Evolutionary conservation across 208 protist species (phyloP), one percentile per base, ranked within the genome.

Genomic region (Wallacemonas collosoma): DNA sequence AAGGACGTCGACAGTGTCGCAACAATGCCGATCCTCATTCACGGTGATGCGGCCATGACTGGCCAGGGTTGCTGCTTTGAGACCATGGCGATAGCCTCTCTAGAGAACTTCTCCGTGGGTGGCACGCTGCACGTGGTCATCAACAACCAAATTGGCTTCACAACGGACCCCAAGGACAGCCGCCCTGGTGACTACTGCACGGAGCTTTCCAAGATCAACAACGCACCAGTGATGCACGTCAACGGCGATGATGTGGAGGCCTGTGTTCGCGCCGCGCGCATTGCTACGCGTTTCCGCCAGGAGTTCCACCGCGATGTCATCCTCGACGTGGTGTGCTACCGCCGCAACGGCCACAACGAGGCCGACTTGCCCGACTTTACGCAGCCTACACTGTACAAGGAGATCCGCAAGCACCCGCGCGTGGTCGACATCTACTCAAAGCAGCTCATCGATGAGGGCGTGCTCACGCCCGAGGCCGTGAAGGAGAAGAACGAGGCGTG

Each of bases 141-240:
- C 55, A 99, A 99, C 90, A 99, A 99, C 85, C 97, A 99, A 87
- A 98, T 99, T 73, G 97, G 97, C 73, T 99, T 99, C 89, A 99
- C 98, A 15, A 98, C 98, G 2, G 90, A 99, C 83, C 95, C 98
- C 53, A 86, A 76, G 69, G 84, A 94, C 58, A 85, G 88, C 39
- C 93, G 98, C 51, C 95, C 95, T 5, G 97, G 95, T 45, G 88
- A 88, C 17, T 99, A 99, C 85, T 99, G 97, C 86, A 98, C 96
- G 15, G 98, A 99, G 80, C 78, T 99, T 12, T 93, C 94, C 8
- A 99, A 99, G 80, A 86, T 95, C 44, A 91, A 98, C 89, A 88
- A 90, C 69, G 91, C 93, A 2, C 98, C 98, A 26, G 93, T 99
- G 38, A 90, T 99, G 81, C 98, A 99, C 86, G 98, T 99, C 26